Conservation (phyloP, 1,284 basidiomycete species). For the Rhodotorula sp. region DNA sequence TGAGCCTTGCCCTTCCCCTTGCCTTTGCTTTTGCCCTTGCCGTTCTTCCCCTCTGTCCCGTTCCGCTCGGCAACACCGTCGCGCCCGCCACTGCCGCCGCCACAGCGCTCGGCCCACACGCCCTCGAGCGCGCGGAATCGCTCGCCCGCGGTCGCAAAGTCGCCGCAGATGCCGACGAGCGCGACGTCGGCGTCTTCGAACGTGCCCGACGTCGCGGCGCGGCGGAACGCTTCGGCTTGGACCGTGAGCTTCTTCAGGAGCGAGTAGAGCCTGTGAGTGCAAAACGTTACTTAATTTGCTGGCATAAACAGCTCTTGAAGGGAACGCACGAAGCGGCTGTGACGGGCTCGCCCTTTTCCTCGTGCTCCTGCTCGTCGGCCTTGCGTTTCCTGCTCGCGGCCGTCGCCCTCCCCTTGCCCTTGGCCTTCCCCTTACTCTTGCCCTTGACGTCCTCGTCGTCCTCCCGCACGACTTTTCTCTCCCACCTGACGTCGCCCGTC, state of each 20-base stretch:
- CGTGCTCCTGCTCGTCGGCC: neutral
- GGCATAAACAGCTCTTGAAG: too few relatives aligned
- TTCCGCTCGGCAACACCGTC: too few relatives aligned
- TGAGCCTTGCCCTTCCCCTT: slow-evolving; percentile 36
- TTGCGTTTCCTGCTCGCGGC: slow-evolving; percentile 6
- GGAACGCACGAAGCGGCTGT: slow-evolving; percentile 6
- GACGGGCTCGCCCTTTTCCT: slow-evolving; percentile 5
- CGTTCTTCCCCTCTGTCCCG: slow-evolving; percentile 24
- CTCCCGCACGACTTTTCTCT: slow-evolving; percentile 21
- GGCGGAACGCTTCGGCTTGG: slow-evolving; percentile 59
- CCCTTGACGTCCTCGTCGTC: neutral
- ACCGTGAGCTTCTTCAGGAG: slow-evolving; percentile 60
- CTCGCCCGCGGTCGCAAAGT: slow-evolving; percentile 60
- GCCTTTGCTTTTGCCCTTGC: slow-evolving; percentile 50
- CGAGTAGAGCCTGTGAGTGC: slow-evolving; percentile 55
- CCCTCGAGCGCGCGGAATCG: slow-evolving; percentile 52
- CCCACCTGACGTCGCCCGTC: slow-evolving; percentile 55
- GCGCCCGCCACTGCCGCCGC: neutral
- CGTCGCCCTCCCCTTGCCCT: slow-evolving; percentile 4
- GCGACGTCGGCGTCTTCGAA: slow-evolving; percentile 50
- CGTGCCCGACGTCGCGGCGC: slow-evolving; percentile 53
- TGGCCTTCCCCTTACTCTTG: neutral
- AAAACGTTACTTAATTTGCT: too few relatives aligned
- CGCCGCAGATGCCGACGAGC: slow-evolving; percentile 56
- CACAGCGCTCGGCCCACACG: slow-evolving; percentile 6